A percentile compares a stretch with the other conserved stretches of the same genome.
Conservation (phyloP, 805 yeast genomes). For the Ogataea minuta region DNA sequence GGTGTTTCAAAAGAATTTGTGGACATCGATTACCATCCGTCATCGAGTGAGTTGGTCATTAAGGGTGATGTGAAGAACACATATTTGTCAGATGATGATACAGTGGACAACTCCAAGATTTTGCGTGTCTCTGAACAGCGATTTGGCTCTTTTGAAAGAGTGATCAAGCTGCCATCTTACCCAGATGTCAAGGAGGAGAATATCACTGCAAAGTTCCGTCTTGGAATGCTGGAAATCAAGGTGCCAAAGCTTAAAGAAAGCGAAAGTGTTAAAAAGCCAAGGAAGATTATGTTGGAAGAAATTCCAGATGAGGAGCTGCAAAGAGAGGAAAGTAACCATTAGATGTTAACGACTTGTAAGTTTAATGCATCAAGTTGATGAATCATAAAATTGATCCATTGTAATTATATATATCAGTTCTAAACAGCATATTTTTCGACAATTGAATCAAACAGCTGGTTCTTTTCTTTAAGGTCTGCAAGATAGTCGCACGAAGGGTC, state of each 20-base stretch:
- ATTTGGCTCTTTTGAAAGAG: conserved; percentile 57
- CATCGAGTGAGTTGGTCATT: conserved; percentile 50
- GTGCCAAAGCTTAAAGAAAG: conserved; percentile 43
- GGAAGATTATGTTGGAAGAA: conserved; percentile 29
- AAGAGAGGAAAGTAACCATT: conserved; percentile 20
- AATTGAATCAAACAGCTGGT: conserved; percentile 63
- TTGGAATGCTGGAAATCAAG: conserved; percentile 53
- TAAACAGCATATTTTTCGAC: conserved; percentile 51
- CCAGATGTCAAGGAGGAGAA: conserved; percentile 53
- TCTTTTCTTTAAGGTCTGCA: conserved; percentile 59
- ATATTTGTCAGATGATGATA: conserved; percentile 33
- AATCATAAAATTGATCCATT: conserved; percentile 1
- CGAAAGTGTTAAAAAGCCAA: conserved; percentile 19
- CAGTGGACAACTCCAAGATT: conserved; percentile 33
- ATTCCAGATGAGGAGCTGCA: conserved; percentile 33
- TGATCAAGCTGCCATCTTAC: conserved; percentile 51
- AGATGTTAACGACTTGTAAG: conserved; percentile 2
- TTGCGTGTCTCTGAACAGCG: conserved; percentile 52
- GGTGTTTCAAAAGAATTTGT: conserved; percentile 55
- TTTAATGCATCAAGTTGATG: neutral
- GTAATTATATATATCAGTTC: conserved; percentile 1
- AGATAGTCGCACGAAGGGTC: conserved; percentile 51
- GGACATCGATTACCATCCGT: conserved; percentile 58
- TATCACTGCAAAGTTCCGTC: conserved; percentile 51
- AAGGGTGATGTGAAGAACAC: conserved; percentile 47